phyloP scores from a whole-genome alignment of 177 flowering plant genomes.

The Tripterygium wilfordii region DNA sequence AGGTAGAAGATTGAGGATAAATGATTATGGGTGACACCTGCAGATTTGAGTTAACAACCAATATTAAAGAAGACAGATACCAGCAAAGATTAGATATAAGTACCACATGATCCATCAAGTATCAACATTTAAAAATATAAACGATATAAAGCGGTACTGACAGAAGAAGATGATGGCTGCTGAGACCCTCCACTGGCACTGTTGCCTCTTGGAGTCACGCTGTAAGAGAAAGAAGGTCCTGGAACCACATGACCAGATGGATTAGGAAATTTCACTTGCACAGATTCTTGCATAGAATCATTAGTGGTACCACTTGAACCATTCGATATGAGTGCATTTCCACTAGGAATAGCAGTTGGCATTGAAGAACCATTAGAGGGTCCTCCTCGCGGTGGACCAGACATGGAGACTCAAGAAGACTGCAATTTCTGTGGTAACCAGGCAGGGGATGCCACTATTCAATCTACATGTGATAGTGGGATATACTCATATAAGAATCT shows the following conservation, averaged over 20 bases:
- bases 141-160: constrained; percentile 12
- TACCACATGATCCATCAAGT: too few relatives aligned
- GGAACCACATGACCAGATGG: constrained; percentile 24
- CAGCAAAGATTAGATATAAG: too few relatives aligned
- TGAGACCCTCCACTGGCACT: constrained; percentile 25
- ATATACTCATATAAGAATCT: too few relatives aligned
- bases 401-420: too few relatives aligned
- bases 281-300: constrained; percentile 20
- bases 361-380: constrained; percentile 13
- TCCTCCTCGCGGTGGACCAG: constrained; percentile 11
- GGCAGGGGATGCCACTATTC: constrained; percentile 20
- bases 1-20: constrained; percentile 30
- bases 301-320: constrained; percentile 16
- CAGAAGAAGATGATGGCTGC: constrained; percentile 29
- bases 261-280: constrained; percentile 15
- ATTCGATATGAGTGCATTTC: constrained; percentile 9
- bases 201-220: too few relatives aligned
- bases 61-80: constrained; percentile 6
- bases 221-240: constrained; percentile 34
- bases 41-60: constrained; percentile 21
- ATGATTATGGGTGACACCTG: constrained; percentile 14
- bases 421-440: constrained; percentile 20
- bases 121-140: too few relatives aligned
- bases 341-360: constrained; percentile 18
- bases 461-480: constrained; percentile 6